Percentiles rank a stretch among this genome's conserved stretches.
Conservation (phyloP, 306 rosid genomes). For the Inga leiocalycina region DNA sequence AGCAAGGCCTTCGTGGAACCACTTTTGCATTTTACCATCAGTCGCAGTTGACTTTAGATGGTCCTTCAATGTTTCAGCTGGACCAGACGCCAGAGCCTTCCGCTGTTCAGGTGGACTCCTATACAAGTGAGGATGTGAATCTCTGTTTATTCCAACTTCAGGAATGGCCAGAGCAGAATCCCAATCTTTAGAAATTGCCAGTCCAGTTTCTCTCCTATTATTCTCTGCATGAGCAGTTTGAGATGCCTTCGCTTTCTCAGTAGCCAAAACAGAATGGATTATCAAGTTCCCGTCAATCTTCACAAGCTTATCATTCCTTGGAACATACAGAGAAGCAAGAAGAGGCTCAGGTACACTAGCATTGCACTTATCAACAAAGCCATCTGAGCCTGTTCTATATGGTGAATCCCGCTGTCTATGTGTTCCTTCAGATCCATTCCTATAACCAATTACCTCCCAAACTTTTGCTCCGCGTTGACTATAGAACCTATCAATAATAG, state of each 20-base stretch:
- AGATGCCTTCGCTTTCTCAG: conserved; percentile 65
- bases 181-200: conserved; percentile 45
- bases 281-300: conserved; percentile 78
- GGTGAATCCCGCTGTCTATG: conserved; percentile 33
- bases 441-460: conserved; percentile 50
- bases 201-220: conserved; percentile 46
- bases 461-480: conserved; percentile 55
- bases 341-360: conserved; percentile 73
- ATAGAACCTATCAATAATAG: conserved; percentile 43
- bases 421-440: conserved; percentile 56
- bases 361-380: conserved; percentile 50
- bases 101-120: conserved; percentile 53
- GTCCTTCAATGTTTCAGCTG: conserved; percentile 60
- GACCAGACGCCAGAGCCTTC: conserved; percentile 73
- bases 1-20: conserved; percentile 98
- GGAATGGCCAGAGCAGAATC: conserved; percentile 56
- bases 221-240: conserved; percentile 31
- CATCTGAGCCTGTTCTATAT: conserved; percentile 32
- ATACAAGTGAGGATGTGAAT: conserved; percentile 47
- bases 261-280: conserved; percentile 67
- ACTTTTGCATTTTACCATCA: conserved; percentile 93
- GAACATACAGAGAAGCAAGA: conserved; percentile 69
- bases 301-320: conserved; percentile 70
- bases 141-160: conserved; percentile 50
- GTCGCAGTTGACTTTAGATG: conserved; percentile 62